Conservation (phyloP, 192 early-diverging fungal species). For the Coemansia biformis region DNA sequence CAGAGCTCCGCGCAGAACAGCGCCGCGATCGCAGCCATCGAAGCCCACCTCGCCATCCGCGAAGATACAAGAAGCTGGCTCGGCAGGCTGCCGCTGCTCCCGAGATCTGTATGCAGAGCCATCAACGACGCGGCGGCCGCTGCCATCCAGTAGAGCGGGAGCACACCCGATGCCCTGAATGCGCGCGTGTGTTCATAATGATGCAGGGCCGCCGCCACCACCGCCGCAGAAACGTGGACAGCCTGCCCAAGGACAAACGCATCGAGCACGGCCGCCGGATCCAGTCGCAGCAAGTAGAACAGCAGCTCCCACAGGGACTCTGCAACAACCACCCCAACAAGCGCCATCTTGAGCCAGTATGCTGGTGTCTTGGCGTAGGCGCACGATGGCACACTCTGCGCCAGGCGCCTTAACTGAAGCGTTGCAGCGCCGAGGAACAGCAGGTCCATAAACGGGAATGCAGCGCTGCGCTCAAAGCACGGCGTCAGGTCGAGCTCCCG, state of each 20-base stretch:
- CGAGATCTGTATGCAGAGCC: constrained; percentile 78
- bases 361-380: not conserved
- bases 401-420: not conserved
- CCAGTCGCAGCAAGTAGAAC: not conserved
- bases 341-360: constrained; percentile 11
- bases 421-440: constrained; percentile 16
- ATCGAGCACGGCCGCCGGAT: not conserved
- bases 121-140: constrained; percentile 65
- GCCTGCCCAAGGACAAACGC: constrained; percentile 12
- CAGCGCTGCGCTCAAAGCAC: constrained; percentile 29
- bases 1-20: no score
- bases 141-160: constrained; percentile 28
- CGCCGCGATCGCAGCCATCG: no score
- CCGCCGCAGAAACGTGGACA: constrained; percentile 4
- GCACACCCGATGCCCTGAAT: constrained; percentile 12
- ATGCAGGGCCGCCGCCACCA: constrained; percentile 12
- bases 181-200: constrained; percentile 23
- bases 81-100: no score
- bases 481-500: constrained; percentile 29
- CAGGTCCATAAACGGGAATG: constrained; percentile 6
- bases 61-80: no score
- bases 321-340: no score
- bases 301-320: no score
- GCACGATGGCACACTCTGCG: not conserved
- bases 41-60: no score